Base-by-base conservation (phyloP, 441 rosid genomes). In the Pelargonium fulgidum region DNA sequence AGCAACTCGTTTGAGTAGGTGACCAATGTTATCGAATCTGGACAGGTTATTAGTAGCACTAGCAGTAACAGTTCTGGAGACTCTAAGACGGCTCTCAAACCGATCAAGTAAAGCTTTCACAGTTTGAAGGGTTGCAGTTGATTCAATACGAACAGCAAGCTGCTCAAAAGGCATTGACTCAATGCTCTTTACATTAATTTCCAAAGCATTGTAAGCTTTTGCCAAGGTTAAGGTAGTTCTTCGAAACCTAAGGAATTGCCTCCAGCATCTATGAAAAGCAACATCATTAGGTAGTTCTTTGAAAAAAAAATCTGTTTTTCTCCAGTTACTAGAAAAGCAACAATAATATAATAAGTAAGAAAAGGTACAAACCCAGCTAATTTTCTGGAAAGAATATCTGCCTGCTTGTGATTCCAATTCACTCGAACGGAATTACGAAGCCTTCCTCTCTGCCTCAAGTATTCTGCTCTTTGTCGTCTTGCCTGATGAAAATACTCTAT, bases 381-480 rank as follows among this genome's bases (percentile, higher is more conserved):
- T 80, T 86, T 94, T 64, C 77, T 78, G 70, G 96, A 82, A 76
- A 94, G 98, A 47, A 85, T 62, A 68, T 87, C 96, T 75, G 92
- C 99, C 74, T 89, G 92, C 73, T 82, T 80, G 70, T 73, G 79
- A 70, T 74, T 81, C 73, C 75, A 81, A 68, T 78, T 79, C 68
- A 78, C 76, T 67, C 72, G 81, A 76, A 80, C 78, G 63, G 86
- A 77, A 78, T 79, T 85, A 56, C 73, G 86, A 68, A 80, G 85
- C 73, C 88, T 83, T 70, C 81, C 86, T 77, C 96, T 89, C 82
- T 89, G 97, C 79, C 85, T 89, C 86, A 94, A 80, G 79, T 85
- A 92, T 80, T 94, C 98, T 7, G 97, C 94, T 72, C 98, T 85
- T 62, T 87, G 93, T 65, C 93, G 85, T 79, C 78, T 92, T 58